Conservation (phyloP, 2,329 filamentous ascomycete species). For the Metarhizium rileyi region DNA sequence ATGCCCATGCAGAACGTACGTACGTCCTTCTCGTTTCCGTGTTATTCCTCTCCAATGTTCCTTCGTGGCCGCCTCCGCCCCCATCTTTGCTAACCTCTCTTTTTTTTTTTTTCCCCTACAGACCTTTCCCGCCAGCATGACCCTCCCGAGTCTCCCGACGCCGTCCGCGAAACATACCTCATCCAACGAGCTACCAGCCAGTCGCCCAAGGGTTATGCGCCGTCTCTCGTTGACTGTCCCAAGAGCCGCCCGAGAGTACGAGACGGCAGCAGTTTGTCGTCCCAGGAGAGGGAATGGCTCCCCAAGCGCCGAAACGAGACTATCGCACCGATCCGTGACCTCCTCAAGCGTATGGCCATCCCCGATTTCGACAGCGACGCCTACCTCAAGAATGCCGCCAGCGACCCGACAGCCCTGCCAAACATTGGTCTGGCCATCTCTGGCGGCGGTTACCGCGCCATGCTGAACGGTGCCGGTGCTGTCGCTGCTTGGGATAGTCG, state of each 20-base stretch:
- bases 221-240: constrained; percentile 59
- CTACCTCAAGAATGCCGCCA: constrained; percentile 48
- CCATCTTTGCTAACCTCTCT: neutral
- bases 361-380: constrained; percentile 63
- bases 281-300: constrained; percentile 67
- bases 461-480: constrained; percentile 74
- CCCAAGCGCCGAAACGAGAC: constrained; percentile 61
- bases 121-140: neutral
- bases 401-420: constrained; percentile 28
- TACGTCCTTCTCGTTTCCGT: no score
- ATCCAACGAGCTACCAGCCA: constrained; percentile 19
- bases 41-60: no score
- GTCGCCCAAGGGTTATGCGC: constrained; percentile 53
- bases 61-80: no score
- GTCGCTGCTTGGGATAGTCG: constrained; percentile 71
- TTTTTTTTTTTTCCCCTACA: neutral
- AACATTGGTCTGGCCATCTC: constrained; percentile 68
- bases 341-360: constrained; percentile 65
- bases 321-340: constrained; percentile 61
- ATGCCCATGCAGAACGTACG: no score
- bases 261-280: constrained; percentile 48
- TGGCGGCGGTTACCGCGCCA: constrained; percentile 78
- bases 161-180: constrained; percentile 7
- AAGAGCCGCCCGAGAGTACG: constrained; percentile 59
- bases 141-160: neutral